Evolutionary conservation across 140 eudicot species (phyloP), one percentile per base, ranked within the genome.

Genomic region (Senecio squalidus): DNA sequence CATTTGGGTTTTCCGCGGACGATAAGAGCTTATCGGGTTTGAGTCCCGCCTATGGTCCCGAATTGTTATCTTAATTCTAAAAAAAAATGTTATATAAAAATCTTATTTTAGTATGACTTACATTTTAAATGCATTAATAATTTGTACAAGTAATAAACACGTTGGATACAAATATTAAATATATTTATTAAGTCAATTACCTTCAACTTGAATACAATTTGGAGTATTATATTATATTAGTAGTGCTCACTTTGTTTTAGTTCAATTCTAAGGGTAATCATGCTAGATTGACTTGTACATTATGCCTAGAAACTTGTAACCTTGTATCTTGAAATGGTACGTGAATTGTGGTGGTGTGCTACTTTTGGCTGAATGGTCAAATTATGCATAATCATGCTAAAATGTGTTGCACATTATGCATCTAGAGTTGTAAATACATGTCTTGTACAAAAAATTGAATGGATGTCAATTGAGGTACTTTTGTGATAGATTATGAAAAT

Each of bases 341-440:
- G 27, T 66, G 53, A 34, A 18, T 11, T 17, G 47, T 68, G 6
- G 59, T 57, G 59, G 52, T 33, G 4, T 13, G 16, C 43, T 44
- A 20, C 44, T 60, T 60, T 43, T 27, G 15, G 66, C 66, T 40
- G 39, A 57, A 57, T 29, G 58, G 58, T 68, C 74, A 33, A 68
- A 57, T 68, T 58, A 27, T 23, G 51, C 31, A 34, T 58, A 46
- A 68, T 56, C 20, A 68, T 47, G 74, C 34, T 55, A 45, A 58
- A 26, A 10, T 57, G 44, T 33, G 50, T 58, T 48, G 55, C 49
- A 44, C 59, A 58, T 48, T 58, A 10, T 49, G 67, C 21, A 16
- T 33, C 4, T 10, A 20, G 55, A 29, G 16, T 29, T 55, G 55
- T 53, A 53, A 39, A 5, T 5, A 17, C 3, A 27, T 52, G 10